Evolutionary conservation across 1,284 basidiomycete species (phyloP).

Genomic region (Ceratorhiza oryzae-sativae): DNA sequence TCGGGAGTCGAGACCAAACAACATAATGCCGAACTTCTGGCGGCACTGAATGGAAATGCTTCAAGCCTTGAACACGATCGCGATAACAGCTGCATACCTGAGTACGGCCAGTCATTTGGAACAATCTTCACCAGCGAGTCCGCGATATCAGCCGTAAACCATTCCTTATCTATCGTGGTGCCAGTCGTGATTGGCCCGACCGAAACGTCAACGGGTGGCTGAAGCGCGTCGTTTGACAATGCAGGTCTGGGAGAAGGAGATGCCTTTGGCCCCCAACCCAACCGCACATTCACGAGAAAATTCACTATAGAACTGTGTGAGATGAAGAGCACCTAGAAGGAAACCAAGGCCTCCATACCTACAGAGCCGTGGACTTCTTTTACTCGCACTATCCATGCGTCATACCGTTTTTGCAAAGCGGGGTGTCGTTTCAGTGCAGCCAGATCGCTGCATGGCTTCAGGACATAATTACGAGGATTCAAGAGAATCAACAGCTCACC

Average conservation of each 20-base stretch:
- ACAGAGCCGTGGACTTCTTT: constrained; percentile 68
- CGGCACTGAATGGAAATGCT: constrained; percentile 62
- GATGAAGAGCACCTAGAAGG: background rate
- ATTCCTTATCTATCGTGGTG: constrained; percentile 50
- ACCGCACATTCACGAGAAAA: constrained; percentile 67
- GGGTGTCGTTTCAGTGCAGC: constrained; percentile 77
- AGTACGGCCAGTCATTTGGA: constrained; percentile 85
- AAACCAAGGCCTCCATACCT: constrained; percentile 53
- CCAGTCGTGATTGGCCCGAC: constrained; percentile 44
- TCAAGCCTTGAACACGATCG: constrained; percentile 8
- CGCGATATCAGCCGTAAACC: constrained; percentile 70
- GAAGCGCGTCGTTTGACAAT: background rate
- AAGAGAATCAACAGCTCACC: constrained; percentile 54
- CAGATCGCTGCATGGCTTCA: constrained; percentile 64
- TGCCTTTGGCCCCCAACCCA: constrained; percentile 74
- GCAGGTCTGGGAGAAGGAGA: constrained; percentile 36
- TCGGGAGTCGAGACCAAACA: constrained; percentile 75
- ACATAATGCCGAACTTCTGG: constrained; percentile 74
- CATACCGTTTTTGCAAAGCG: constrained; percentile 68
- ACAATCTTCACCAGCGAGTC: constrained; percentile 70
- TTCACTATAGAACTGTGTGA: constrained; percentile 56
- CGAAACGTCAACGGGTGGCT: background rate
- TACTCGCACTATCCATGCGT: constrained; percentile 64
- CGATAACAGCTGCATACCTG: constrained; percentile 56
- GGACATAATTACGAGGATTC: background rate